Percentiles rank a stretch among this genome's conserved stretches.
phyloP scores from a whole-genome alignment of 108 stramenopile species.

The Ochromonas danica region DNA sequence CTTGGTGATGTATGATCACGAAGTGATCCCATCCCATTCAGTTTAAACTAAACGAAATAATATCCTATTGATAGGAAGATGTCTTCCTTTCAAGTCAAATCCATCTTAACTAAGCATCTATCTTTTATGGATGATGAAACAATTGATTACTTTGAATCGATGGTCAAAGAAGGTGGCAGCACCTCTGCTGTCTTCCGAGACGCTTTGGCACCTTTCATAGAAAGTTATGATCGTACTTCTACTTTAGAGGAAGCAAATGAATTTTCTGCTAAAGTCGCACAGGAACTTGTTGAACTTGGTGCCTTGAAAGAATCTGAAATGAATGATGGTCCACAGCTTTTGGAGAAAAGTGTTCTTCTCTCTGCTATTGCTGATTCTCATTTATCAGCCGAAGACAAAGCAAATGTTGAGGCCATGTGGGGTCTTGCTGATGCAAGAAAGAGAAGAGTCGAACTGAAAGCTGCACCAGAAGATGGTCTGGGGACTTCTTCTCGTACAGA shows the following conservation, averaged over 20 bases:
- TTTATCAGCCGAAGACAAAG: constrained; percentile 10
- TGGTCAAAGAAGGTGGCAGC: background rate
- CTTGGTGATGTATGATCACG: no score
- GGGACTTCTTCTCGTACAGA: background rate
- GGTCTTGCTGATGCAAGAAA: constrained; percentile 9
- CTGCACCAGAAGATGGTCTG: background rate
- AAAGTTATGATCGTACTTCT: constrained; percentile 12
- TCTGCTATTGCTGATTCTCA: background rate
- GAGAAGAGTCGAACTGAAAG: constrained; percentile 7
- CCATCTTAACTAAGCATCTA: no score
- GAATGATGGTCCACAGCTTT: background rate
- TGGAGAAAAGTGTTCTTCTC: background rate
- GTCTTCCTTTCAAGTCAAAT: no score
- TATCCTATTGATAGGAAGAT: no score
- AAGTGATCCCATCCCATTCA: no score
- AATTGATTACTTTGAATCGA: constrained; percentile 33
- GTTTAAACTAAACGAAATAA: no score
- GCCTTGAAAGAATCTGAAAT: background rate
- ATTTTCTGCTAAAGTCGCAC: background rate
- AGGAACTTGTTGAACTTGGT: background rate
- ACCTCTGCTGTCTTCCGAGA: background rate
- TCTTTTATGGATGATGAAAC: constrained; percentile 23
- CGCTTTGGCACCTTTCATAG: constrained; percentile 25
- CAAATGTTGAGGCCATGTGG: constrained; percentile 9
- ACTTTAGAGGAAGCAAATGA: background rate